Percentiles rank a stretch among this genome's conserved stretches.
Conservation (phyloP, 2,329 filamentous ascomycete genomes). For the Orbilia blumenaviensis region DNA sequence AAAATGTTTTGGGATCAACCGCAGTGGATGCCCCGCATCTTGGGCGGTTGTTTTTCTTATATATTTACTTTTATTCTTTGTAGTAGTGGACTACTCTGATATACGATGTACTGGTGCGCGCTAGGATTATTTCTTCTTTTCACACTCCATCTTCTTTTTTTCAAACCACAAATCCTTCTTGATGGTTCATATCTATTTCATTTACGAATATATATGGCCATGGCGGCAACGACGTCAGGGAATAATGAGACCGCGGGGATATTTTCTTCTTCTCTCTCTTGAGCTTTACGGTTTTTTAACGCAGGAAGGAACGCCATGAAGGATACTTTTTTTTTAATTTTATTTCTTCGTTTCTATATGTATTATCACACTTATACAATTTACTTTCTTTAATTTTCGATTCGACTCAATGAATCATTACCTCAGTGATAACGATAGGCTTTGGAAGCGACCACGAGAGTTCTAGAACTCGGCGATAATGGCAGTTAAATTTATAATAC, state of each 20-base stretch:
- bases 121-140: neutral
- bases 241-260: conserved; percentile 1
- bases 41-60: neutral
- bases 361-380: neutral
- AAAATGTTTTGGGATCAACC: neutral
- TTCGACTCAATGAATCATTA: too few relatives aligned
- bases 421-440: too few relatives aligned
- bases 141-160: neutral
- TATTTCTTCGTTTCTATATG: neutral
- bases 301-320: conserved; percentile 15
- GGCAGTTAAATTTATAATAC: neutral
- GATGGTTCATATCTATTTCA: conserved; percentile 4
- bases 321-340: conserved; percentile 1
- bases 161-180: conserved; percentile 9
- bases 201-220: conserved; percentile 15
- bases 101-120: neutral
- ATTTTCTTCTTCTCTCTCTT: neutral
- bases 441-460: too few relatives aligned
- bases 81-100: neutral
- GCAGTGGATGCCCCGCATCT: neutral
- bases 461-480: too few relatives aligned
- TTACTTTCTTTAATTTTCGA: neutral
- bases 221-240: conserved; percentile 2
- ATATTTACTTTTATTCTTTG: neutral
- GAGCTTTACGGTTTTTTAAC: neutral